These are phyloP conservation scores for Fusarium palustre DNA, from an alignment of 2,329 filamentous ascomycete genomes.

Conservation along the genomic window DNA sequence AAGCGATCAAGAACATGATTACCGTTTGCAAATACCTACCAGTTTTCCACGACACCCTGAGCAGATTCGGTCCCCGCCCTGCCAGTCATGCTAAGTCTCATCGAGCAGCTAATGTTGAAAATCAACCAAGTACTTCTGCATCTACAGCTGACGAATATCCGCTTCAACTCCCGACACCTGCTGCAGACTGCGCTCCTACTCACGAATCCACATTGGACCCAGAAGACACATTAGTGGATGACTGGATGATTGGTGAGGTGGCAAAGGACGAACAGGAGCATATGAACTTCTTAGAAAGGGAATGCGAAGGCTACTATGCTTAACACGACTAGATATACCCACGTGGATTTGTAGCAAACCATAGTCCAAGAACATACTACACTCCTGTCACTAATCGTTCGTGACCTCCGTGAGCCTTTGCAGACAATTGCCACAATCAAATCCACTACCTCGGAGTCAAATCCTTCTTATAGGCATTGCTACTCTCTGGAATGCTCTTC, in stretches of 20 bases:
- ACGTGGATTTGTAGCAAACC: not conserved
- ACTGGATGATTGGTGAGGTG: not conserved
- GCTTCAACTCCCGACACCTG: not conserved
- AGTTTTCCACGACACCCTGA: not conserved
- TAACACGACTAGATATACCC: not conserved
- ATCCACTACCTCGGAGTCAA: no score
- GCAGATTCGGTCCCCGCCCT: not conserved
- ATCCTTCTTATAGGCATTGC: no score
- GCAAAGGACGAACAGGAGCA: not conserved
- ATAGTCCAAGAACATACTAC: not conserved
- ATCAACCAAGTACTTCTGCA: fast-evolving
- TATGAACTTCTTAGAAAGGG: not conserved
- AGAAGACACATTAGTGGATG: not conserved
- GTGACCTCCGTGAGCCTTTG: not conserved
- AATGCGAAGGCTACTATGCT: not conserved
- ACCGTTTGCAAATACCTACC: not conserved
- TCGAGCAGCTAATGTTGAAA: fast-evolving
- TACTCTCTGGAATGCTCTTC: no score
- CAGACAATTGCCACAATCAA: not conserved
- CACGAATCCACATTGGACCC: not conserved
- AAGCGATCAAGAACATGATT: not conserved
- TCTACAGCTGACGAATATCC: fast-evolving
- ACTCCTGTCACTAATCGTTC: not conserved
- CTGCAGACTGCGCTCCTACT: not conserved
- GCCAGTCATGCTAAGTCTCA: not conserved